phyloP scores from a whole-genome alignment of 768 basidiomycete species.

The Leccinum pellstonianum region DNA sequence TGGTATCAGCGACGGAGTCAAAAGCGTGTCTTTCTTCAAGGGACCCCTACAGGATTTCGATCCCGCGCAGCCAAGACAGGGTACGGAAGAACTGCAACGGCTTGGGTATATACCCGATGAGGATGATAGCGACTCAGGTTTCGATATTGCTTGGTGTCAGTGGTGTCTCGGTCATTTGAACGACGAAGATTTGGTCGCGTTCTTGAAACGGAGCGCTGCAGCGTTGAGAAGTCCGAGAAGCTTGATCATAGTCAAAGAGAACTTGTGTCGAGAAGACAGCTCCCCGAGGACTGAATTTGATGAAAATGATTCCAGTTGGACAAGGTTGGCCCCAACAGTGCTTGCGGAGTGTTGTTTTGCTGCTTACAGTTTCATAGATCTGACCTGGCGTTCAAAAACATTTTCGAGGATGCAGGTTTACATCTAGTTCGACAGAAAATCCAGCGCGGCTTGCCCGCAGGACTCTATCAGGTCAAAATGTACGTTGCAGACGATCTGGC shows the following conservation, averaged over 20 bases:
- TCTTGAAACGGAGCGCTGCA: conserved; percentile 61
- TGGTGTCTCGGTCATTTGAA: conserved; percentile 93
- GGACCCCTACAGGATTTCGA: conserved; percentile 81
- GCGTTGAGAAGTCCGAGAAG: conserved; percentile 57
- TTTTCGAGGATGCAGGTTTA: conserved; percentile 75
- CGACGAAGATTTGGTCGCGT: conserved; percentile 72
- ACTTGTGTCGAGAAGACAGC: conserved; percentile 63
- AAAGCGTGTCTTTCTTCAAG: conserved; percentile 77
- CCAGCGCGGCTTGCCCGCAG: conserved; percentile 81
- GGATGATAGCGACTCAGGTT: conserved; percentile 56
- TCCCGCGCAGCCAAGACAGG: conserved; percentile 46
- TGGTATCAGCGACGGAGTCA: conserved; percentile 59
- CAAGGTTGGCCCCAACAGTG: conserved; percentile 53
- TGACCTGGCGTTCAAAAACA: conserved; percentile 73
- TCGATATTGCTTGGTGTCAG: conserved; percentile 95
- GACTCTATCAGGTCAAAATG: conserved; percentile 86
- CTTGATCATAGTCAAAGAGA: conserved; percentile 90
- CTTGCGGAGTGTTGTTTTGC: neutral
- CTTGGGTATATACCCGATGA: conserved; percentile 63
- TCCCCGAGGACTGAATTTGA: conserved; percentile 68
- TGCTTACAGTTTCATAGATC: conserved; percentile 51
- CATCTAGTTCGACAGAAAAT: conserved; percentile 68
- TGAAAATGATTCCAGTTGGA: conserved; percentile 85
- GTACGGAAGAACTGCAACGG: conserved; percentile 54
- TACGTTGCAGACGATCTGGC: conserved; percentile 33